Base-by-base conservation (phyloP, 2,329 filamentous ascomycete species). In the Neodidymelliopsis sp. region DNA sequence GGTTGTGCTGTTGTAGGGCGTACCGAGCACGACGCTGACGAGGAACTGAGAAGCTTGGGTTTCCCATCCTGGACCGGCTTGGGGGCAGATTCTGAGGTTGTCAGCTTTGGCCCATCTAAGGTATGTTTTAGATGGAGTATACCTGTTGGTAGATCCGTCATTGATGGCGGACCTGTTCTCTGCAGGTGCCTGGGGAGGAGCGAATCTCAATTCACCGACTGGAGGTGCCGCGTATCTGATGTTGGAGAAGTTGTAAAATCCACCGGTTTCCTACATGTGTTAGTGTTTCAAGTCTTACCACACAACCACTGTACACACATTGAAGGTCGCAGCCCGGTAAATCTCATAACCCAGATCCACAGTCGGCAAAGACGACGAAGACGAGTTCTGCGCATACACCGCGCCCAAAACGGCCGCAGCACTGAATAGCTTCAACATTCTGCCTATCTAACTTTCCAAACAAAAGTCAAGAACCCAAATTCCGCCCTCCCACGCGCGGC, bases 161-260 rank as follows among this genome's bases (percentile, higher is more conserved):
- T 81, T 75, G n/a, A 83, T 66, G 1, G 59, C 52, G 5, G 72
- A 68, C 23, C 79, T 73, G 56, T 81, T 76, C 33, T 66, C 56
- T 6, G 66, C 66, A 3, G 79, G 77, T 8, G 69, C 56, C 16
- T 71, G 67, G 2, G 82, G 81, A 22, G 76, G 74, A 13, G 72
- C 72, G 54, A 82, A 84, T 18, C 82, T 73, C 33, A 81, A 63
- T 11, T 80, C 59, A 8, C 78, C 81, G 2, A 79, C 53, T 1
- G 82, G 81, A 11, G 82, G 76, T 19, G 78, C 77, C 5, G 80
- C 82, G 63, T 79, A 84, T 31, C 81, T 76, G 53, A 84, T 82
- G 57, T 84, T 83, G 41, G 70, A 77, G 67, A 84, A 84, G 53
- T 78, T 81, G 66, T 81, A 83, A 53, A 77, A 71, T 16, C 70